phyloP scores from a whole-genome alignment of 176 grass and related monocot genomes.

The Cenchrus americanus region DNA sequence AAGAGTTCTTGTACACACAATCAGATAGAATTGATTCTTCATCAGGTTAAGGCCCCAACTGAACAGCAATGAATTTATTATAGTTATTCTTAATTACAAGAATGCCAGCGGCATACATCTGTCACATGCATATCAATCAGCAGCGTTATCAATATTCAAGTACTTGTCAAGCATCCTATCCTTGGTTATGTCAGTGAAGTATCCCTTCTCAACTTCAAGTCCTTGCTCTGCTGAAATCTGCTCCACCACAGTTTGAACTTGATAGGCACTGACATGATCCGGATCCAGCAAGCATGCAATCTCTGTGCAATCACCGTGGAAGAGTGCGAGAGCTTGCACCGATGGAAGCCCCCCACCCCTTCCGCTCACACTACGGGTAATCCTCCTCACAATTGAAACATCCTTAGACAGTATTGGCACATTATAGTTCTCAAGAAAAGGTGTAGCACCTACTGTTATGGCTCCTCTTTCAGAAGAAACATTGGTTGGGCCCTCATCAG shows the following conservation, averaged over 20 bases:
- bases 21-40: not conserved
- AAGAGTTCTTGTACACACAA: not conserved
- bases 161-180: constrained; percentile 67
- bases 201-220: constrained; percentile 68
- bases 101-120: not conserved
- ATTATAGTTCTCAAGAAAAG: constrained; percentile 60
- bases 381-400: constrained; percentile 50
- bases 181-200: constrained; percentile 76
- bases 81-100: constrained; percentile 15
- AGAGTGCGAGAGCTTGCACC: constrained; percentile 68
- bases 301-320: constrained; percentile 63
- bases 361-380: constrained; percentile 58
- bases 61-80: not conserved
- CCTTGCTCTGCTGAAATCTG: constrained; percentile 59
- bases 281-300: constrained; percentile 76
- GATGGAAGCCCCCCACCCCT: constrained; percentile 60
- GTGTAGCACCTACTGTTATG: constrained; percentile 51
- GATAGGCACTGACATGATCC: constrained; percentile 44
- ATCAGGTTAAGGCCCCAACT: not conserved
- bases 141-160: constrained; percentile 30
- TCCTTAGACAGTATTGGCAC: constrained; percentile 58
- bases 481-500: constrained; percentile 52
- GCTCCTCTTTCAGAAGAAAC: constrained; percentile 52
- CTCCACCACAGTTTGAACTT: constrained; percentile 66
- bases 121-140: constrained; percentile 29